Conservation (phyloP, 192 early-diverging fungal species). For the Podila clonocystis region DNA sequence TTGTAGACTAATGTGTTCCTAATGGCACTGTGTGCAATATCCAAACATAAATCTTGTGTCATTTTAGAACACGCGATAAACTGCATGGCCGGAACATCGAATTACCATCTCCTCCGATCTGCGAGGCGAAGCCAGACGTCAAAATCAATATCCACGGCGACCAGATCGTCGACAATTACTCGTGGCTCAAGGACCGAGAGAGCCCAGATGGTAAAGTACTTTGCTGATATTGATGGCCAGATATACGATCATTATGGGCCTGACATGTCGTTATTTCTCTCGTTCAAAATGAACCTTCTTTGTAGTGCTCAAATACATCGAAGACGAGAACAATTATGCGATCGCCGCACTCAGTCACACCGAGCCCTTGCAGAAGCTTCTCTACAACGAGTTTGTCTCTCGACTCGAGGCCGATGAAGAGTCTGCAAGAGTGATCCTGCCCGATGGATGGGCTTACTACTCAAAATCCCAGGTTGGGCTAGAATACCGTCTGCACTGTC, state of each 20-base stretch:
- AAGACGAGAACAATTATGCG: constrained; percentile 65
- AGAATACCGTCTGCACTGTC: constrained; percentile 44
- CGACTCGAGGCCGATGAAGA: constrained; percentile 63
- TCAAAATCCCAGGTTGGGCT: constrained; percentile 55
- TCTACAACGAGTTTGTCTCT: constrained; percentile 73
- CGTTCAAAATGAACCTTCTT: background rate
- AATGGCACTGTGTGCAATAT: background rate
- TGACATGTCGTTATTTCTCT: too few relatives aligned
- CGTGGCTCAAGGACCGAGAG: constrained; percentile 63
- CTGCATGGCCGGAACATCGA: constrained; percentile 46
- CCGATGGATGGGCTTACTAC: constrained; percentile 68
- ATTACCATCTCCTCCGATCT: constrained; percentile 32
- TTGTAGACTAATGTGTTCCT: background rate
- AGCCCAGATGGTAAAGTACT: constrained; percentile 49
- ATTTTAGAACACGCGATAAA: constrained; percentile 30
- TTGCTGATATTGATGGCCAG: too few relatives aligned
- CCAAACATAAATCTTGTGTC: background rate
- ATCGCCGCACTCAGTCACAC: constrained; percentile 56
- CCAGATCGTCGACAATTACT: constrained; percentile 61
- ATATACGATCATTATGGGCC: too few relatives aligned
- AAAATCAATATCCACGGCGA: constrained; percentile 60
- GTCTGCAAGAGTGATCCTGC: constrained; percentile 54
- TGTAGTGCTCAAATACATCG: constrained; percentile 64
- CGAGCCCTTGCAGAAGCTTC: constrained; percentile 60
- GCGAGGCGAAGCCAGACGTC: constrained; percentile 25